Conservation (phyloP, 352 stramenopile species). For the Phytophthora boehmeriae region DNA sequence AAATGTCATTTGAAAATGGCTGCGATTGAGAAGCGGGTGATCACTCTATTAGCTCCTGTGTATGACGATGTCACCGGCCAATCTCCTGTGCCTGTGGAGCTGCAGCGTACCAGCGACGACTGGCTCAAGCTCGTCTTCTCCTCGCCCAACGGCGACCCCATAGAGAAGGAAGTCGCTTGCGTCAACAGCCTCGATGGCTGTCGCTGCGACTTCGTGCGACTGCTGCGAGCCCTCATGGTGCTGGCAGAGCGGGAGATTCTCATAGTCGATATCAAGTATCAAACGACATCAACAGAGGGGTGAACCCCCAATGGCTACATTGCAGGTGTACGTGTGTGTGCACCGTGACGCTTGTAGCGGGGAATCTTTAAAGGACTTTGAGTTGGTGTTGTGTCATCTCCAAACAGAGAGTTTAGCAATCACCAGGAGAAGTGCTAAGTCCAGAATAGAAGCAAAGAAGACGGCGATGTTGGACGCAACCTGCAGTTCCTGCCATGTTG, state of each 20-base stretch:
- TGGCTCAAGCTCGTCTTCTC: conserved; percentile 43
- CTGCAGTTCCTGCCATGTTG: conserved; percentile 53
- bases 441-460: conserved; percentile 2
- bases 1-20: too few relatives aligned
- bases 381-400: conserved; percentile 57
- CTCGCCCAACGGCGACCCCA: conserved; percentile 2
- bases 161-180: conserved; percentile 46
- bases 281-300: conserved; percentile 17
- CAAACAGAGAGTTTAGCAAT: conserved; percentile 44
- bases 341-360: conserved; percentile 19
- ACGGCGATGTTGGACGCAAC: conserved; percentile 29
- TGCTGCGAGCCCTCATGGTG: conserved; percentile 48
- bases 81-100: conserved; percentile 12
- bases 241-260: conserved; percentile 44
- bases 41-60: conserved; percentile 32
- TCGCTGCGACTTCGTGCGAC: conserved; percentile 49
- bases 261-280: conserved; percentile 41
- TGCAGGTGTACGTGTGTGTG: conserved; percentile 50
- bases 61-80: conserved; percentile 21
- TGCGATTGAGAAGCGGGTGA: conserved; percentile 12
- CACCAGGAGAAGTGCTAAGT: conserved; percentile 16
- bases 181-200: conserved; percentile 40
- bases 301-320: conserved; percentile 35
- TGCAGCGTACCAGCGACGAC: conserved; percentile 33
- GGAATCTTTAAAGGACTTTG: conserved; percentile 46